Base-by-base conservation (phyloP, 2,329 filamentous ascomycete species). In the Aspergillus eucalypticola region DNA sequence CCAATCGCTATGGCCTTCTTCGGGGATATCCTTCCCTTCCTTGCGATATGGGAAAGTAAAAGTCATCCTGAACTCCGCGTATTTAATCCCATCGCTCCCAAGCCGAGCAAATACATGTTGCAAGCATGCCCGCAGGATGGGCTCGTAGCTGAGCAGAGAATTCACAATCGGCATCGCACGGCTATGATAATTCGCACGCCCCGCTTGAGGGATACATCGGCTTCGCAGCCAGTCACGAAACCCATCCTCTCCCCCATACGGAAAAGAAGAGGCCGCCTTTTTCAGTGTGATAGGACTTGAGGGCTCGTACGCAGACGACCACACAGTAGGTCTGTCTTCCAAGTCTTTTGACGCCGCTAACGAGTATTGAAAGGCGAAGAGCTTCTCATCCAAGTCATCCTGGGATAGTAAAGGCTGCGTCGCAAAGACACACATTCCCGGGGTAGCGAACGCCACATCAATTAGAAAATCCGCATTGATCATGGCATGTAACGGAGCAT, bases 401-500 rank as follows among this genome's bases (percentile, higher is more conserved):
- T 81, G 70, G 0, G 81, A 84, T 8, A 79, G 76, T 35, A 96
- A 80, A 7, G 87, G 80, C 1, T 78, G 78, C 39, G 85, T 79
- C 13, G 87, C 84, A 19, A 76, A 76, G 61, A 96, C 85, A 75
- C 91, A 88, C 70, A 96, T 89, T 1, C 91, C 91, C 0, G 88
- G 86, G 0, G 87, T 89, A 6, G 69, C 79, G 64, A 98, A 82
- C 2, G 91, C 85, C 67, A 89, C 83, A 5, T 88, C 84, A 41
- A 96, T 83, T 7, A 96, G 78, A 79, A 87, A 96, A 71, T 92
- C 89, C 65, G 92, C 87, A 73, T 96, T 90, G 53, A 96, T 90
- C 88, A 96, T 96, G 68, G 93, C 92, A 75, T 96, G 91, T 72
- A 96, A 81, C 75, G 98, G 93, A 46, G 91, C 91, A 78, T 98